These are phyloP conservation scores for Pleurozium schreberi DNA, from an alignment of 225 moss, liverwort and hornwort species.

Conservation along the genomic window DNA sequence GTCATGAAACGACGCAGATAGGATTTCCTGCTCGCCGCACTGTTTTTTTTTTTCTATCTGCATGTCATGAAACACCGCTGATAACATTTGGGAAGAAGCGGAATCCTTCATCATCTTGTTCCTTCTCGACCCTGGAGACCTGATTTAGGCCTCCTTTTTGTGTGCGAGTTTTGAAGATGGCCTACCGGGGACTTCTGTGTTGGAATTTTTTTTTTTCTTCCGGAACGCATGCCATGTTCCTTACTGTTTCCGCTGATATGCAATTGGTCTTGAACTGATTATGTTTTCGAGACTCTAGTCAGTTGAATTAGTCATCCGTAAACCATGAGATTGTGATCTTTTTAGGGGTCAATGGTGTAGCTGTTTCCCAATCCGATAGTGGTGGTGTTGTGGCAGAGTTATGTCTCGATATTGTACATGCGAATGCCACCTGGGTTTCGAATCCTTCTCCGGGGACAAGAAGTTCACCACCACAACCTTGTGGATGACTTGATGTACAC, in stretches of 20 bases:
- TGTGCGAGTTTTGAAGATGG: no score
- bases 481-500: constrained; percentile 64
- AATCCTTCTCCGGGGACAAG: constrained; percentile 57
- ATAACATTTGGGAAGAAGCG: neutral
- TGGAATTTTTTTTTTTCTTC: accelerated
- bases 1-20: no score
- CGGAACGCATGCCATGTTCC: no score
- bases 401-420: constrained; percentile 75
- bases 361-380: neutral
- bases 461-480: constrained; percentile 63
- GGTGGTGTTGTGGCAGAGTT: constrained; percentile 31
- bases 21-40: no score
- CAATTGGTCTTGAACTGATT: neutral
- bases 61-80: neutral
- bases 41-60: neutral
- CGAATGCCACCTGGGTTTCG: constrained; percentile 51
- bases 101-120: neutral
- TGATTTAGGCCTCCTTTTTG: neutral
- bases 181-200: no score
- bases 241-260: accelerated
- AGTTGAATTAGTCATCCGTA: neutral
- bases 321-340: neutral
- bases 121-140: neutral
- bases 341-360: neutral
- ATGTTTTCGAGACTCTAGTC: accelerated